Percentiles rank a stretch among this genome's conserved stretches.
Conservation (phyloP, 352 stramenopile species). For the Globisporangium ultimum region DNA sequence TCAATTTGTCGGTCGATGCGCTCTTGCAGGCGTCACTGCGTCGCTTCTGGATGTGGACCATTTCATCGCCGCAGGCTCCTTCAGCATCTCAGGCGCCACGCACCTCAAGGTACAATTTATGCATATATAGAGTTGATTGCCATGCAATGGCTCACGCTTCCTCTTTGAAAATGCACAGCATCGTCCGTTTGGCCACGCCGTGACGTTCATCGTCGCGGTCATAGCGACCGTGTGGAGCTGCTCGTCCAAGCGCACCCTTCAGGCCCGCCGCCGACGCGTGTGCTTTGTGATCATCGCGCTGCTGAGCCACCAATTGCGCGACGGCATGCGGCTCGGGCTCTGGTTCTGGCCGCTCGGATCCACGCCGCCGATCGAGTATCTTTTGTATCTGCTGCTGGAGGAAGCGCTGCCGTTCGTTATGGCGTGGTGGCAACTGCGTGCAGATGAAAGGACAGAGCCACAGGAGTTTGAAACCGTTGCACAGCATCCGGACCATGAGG, state of each 20-base stretch:
- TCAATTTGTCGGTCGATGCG: conserved; percentile 35
- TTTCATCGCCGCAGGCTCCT: conserved; percentile 59
- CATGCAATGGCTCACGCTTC: background rate
- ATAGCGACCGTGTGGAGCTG: conserved; percentile 33
- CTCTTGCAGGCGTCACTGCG: conserved; percentile 34
- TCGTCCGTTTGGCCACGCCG: conserved; percentile 62
- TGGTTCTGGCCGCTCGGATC: conserved; percentile 76
- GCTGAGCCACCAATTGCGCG: conserved; percentile 66
- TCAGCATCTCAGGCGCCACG: conserved; percentile 54
- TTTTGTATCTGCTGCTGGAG: conserved; percentile 62
- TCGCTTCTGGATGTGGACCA: conserved; percentile 66
- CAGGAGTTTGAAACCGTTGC: background rate
- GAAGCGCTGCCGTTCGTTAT: conserved; percentile 43
- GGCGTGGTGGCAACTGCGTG: conserved; percentile 24
- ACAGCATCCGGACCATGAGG: background rate
- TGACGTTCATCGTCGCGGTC: conserved; percentile 62
- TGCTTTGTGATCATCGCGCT: conserved; percentile 56
- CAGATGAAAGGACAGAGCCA: background rate
- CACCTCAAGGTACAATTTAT: conserved; percentile 30
- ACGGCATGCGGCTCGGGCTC: conserved; percentile 53
- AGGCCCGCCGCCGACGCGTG: conserved; percentile 27
- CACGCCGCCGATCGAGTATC: conserved; percentile 56
- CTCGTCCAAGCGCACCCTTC: conserved; percentile 17
- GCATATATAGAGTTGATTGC: background rate
- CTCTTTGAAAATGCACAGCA: conserved; percentile 6